Percentiles rank a stretch among this genome's conserved stretches.
Evolutionary conservation across 2,329 filamentous ascomycete genomes (phyloP).

Genomic region (Epichloe festucae): DNA sequence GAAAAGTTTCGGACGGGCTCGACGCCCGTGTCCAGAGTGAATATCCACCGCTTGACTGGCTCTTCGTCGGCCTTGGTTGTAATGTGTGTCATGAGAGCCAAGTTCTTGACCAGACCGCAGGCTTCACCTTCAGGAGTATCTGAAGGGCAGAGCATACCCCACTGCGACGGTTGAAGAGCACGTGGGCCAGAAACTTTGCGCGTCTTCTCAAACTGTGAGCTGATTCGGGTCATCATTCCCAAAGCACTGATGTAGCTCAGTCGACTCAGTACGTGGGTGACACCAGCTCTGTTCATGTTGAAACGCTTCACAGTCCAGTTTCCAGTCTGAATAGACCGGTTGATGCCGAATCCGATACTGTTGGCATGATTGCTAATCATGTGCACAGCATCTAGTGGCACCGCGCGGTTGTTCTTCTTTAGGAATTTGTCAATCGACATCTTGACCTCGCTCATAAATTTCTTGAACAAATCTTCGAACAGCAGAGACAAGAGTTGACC

Average conservation of each 20-base stretch:
- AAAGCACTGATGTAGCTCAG: conserved; percentile 93
- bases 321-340: conserved; percentile 89
- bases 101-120: conserved; percentile 93
- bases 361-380: conserved; percentile 76
- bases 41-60: conserved; percentile 76
- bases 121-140: conserved; percentile 98
- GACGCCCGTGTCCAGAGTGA: conserved; percentile 74
- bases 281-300: conserved; percentile 94
- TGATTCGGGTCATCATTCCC: conserved; percentile 99
- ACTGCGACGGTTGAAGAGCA: conserved; percentile 92
- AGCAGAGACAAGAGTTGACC: conserved; percentile 86
- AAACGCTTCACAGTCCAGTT: conserved; percentile 98
- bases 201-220: conserved; percentile 97
- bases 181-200: conserved; percentile 91
- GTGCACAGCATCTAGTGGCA: conserved; percentile 75
- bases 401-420: conserved; percentile 82
- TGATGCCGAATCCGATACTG: conserved; percentile 84
- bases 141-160: conserved; percentile 93
- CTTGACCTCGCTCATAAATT: conserved; percentile 80
- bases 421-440: conserved; percentile 89
- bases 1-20: conserved; percentile 56
- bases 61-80: conserved; percentile 92
- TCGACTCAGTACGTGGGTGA: conserved; percentile 90
- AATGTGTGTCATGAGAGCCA: conserved; percentile 98
- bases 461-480: conserved; percentile 97